These are phyloP conservation scores for Rauvolfia tetraphylla DNA, from an alignment of 257 asterid genomes.

Conservation along the genomic window DNA sequence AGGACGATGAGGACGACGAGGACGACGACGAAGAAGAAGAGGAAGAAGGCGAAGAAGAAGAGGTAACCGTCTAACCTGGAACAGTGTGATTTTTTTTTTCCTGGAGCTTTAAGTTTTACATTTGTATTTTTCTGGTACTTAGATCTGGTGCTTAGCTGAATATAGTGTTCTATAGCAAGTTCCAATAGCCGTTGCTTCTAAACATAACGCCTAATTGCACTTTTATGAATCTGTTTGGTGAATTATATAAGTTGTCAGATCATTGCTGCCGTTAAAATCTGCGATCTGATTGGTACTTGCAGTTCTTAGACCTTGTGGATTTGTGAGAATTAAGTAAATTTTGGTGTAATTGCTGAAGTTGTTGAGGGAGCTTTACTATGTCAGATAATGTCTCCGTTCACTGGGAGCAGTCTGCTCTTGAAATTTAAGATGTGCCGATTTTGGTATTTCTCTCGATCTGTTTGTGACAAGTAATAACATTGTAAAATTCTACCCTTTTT, in stretches of 20 bases:
- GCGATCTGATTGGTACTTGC: not conserved
- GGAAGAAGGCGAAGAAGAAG: slow-evolving; percentile 31
- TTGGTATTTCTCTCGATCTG: not conserved
- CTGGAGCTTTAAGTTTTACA: not conserved
- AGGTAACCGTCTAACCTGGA: not conserved
- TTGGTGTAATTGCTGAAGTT: not conserved
- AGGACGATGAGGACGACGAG: slow-evolving; percentile 12
- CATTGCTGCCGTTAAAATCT: not conserved
- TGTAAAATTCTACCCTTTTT: not conserved
- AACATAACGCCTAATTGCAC: not conserved
- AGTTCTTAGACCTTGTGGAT: not conserved
- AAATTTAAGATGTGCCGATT: slow-evolving; percentile 24
- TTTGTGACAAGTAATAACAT: not conserved
- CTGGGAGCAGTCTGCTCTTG: not conserved
- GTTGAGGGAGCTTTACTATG: not conserved
- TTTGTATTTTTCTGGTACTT: not conserved
- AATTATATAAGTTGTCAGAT: too few species aligned
- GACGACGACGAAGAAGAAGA: slow-evolving; percentile 16
- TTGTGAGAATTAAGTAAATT: not conserved
- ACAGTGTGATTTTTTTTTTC: not conserved
- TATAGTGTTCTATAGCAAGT: not conserved
- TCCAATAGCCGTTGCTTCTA: not conserved
- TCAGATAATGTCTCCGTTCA: not conserved
- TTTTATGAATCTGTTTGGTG: not conserved
- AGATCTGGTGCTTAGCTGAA: not conserved